Percentiles rank a stretch among this genome's conserved stretches.
Conservation (phyloP, 371 early-diverging fungal genomes). For the Funneliformis caledonium region DNA sequence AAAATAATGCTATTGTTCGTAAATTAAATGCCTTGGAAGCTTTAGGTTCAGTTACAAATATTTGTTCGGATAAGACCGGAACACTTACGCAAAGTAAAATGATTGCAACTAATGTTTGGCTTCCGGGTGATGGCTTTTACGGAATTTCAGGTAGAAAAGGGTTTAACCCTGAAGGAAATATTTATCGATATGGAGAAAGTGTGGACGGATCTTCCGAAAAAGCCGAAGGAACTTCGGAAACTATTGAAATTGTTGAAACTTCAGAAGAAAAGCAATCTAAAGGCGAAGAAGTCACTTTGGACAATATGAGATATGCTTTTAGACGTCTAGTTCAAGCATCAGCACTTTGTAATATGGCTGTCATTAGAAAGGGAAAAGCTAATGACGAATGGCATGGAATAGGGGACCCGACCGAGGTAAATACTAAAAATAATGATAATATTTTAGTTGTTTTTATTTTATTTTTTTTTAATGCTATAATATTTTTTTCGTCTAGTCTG, state of each 20-base stretch:
- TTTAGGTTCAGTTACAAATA: slow-evolving; percentile 87
- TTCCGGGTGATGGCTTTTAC: slow-evolving; percentile 64
- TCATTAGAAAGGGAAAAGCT: background rate
- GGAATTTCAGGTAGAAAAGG: slow-evolving; percentile 66
- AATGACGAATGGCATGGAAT: background rate
- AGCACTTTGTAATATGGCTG: background rate
- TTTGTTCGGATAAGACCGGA: slow-evolving; percentile 90
- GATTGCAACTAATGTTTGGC: slow-evolving; percentile 77
- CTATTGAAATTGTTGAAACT: background rate
- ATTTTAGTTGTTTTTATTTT: background rate
- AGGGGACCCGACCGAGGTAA: background rate
- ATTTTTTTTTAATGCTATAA: background rate
- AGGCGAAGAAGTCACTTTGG: background rate
- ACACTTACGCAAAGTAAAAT: slow-evolving; percentile 71
- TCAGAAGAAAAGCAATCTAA: background rate
- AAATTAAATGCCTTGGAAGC: slow-evolving; percentile 89
- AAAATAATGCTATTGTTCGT: slow-evolving; percentile 84
- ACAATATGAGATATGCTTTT: background rate
- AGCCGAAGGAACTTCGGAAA: background rate
- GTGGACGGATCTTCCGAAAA: background rate
- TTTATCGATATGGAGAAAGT: slow-evolving; percentile 41
- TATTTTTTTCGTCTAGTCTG: slow-evolving; percentile 59
- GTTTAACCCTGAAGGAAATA: slow-evolving; percentile 65
- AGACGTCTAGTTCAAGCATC: background rate
- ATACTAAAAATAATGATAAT: background rate